A percentile compares a stretch with the other conserved stretches of the same genome.
Evolutionary conservation across 495 filamentous ascomycete genomes (phyloP).

Genomic region (Annulohypoxylon nitens): DNA sequence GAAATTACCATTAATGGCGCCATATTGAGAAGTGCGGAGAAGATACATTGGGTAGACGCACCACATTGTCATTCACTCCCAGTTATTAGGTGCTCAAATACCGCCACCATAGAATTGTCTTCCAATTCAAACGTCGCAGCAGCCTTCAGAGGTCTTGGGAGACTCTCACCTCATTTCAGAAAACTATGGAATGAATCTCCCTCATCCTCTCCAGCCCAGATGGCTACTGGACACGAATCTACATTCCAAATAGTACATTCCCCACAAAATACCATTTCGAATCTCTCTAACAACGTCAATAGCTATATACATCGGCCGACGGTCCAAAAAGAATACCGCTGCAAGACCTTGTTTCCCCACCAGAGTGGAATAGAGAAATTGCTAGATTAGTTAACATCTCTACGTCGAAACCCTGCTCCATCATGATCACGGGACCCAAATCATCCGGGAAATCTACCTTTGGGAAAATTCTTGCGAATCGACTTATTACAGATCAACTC

Average conservation of each 20-base stretch:
- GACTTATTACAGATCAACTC: conserved; percentile 68
- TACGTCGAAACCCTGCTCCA: conserved; percentile 57
- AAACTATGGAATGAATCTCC: conserved; percentile 76
- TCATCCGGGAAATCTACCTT: conserved; percentile 91
- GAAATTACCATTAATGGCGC: conserved; percentile 77
- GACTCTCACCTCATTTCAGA: conserved; percentile 76
- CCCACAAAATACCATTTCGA: neutral
- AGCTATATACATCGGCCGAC: conserved; percentile 64
- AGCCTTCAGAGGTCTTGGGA: conserved; percentile 69
- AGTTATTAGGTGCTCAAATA: conserved; percentile 70
- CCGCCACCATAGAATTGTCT: conserved; percentile 63
- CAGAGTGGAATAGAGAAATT: conserved; percentile 72
- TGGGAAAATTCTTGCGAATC: conserved; percentile 79
- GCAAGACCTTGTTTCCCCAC: conserved; percentile 72
- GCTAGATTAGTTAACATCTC: conserved; percentile 55
- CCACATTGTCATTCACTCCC: conserved; percentile 83
- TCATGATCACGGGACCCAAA: conserved; percentile 83
- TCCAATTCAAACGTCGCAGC: conserved; percentile 65
- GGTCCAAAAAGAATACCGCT: conserved; percentile 60
- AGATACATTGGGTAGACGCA: conserved; percentile 73
- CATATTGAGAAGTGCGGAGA: conserved; percentile 66
- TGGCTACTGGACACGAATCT: conserved; percentile 4
- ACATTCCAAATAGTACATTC: conserved; percentile 59
- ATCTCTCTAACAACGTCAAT: conserved; percentile 30
- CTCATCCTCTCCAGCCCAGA: conserved; percentile 4